Percentiles rank a stretch among this genome's conserved stretches.
Conservation (phyloP, 129 eudicot species). For the Arctium minus region DNA sequence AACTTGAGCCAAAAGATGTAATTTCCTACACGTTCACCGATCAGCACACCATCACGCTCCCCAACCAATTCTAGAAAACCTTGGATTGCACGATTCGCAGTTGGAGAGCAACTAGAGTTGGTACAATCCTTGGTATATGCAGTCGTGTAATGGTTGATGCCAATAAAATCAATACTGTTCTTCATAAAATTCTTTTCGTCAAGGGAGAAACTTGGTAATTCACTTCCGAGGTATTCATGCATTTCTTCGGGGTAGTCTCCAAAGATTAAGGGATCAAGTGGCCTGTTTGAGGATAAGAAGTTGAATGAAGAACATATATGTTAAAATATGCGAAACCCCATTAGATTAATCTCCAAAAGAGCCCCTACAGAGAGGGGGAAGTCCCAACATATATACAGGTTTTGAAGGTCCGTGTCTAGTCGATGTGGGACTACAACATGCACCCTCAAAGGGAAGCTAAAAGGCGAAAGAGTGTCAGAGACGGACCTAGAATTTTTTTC, state of each 20-base stretch:
- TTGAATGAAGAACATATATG: not conserved
- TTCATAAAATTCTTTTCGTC: conserved; percentile 50
- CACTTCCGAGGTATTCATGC: conserved; percentile 45
- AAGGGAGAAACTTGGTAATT: conserved; percentile 56
- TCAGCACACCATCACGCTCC: conserved; percentile 54
- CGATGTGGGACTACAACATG: too few relatives aligned
- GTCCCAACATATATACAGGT: not conserved
- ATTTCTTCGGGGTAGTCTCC: conserved; percentile 86
- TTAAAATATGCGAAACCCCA: not conserved
- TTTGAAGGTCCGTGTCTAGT: too few relatives aligned
- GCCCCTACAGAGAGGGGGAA: not conserved
- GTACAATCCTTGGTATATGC: conserved; percentile 62
- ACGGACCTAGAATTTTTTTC: too few relatives aligned
- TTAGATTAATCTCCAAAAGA: not conserved
- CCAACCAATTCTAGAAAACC: conserved; percentile 42
- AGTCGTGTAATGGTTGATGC: conserved; percentile 74
- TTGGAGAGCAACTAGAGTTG: conserved; percentile 39
- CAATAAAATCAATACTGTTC: conserved; percentile 63
- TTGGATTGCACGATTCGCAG: conserved; percentile 39
- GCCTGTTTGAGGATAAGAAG: conserved; percentile 36
- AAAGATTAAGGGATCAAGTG: conserved; percentile 60
- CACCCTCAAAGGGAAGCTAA: too few relatives aligned
- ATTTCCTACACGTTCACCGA: conserved; percentile 59
- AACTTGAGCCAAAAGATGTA: not conserved
- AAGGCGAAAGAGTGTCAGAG: too few relatives aligned